Conservation (phyloP, 345 rosid genomes). For the Cardamine resedifolia region DNA sequence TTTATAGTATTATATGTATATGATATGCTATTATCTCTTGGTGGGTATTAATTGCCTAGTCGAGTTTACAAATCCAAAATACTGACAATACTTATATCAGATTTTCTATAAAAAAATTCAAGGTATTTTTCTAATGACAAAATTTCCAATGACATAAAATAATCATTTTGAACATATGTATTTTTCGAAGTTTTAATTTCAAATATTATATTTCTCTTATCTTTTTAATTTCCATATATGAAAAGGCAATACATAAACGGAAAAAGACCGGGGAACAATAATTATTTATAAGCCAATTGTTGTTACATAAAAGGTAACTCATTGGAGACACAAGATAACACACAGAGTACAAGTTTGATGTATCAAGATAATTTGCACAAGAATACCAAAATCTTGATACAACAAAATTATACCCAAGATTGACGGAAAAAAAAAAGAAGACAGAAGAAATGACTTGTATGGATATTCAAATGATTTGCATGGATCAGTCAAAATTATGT, state of each 20-base stretch:
- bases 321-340: constrained; percentile 18
- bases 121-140: no score
- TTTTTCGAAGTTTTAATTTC: not conserved
- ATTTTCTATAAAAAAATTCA: no score
- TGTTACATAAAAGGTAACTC: constrained; percentile 37
- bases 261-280: constrained; percentile 3
- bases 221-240: not conserved
- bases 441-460: constrained; percentile 8
- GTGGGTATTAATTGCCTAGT: no score
- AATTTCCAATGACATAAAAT: not conserved
- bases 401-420: constrained; percentile 6
- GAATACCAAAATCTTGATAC: constrained; percentile 21
- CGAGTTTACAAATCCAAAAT: no score
- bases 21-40: no score
- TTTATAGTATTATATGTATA: no score
- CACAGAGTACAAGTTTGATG: constrained; percentile 24
- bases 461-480: constrained; percentile 25
- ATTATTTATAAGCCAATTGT: constrained; percentile 8
- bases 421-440: not conserved
- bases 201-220: not conserved
- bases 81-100: no score
- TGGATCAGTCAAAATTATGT: constrained; percentile 31
- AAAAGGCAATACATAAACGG: constrained; percentile 10
- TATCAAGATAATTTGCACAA: constrained; percentile 11
- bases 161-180: not conserved